These are phyloP conservation scores for Hyphodiscus sp. DNA, from an alignment of 2,329 filamentous ascomycete species.

Conservation along the genomic window DNA sequence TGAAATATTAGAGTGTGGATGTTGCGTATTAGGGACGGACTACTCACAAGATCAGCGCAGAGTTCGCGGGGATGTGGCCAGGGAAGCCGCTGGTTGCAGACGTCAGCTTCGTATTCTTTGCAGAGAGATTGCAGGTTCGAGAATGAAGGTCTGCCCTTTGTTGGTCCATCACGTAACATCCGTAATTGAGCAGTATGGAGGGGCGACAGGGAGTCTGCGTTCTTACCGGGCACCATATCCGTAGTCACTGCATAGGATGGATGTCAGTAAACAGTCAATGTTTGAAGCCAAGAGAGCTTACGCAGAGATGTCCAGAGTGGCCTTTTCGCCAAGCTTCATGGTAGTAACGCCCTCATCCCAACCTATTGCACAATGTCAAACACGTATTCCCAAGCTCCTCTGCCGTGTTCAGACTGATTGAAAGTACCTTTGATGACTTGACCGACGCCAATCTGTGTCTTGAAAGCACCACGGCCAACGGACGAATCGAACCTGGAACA, in stretches of 20 bases:
- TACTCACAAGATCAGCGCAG: conserved; percentile 79
- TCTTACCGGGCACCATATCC: conserved; percentile 57
- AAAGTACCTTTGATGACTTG: conserved; percentile 75
- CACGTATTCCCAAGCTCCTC: background rate
- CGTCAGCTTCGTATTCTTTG: conserved; percentile 1
- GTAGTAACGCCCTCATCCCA: conserved; percentile 79
- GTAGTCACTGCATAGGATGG: conserved; percentile 44
- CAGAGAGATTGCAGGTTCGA: background rate
- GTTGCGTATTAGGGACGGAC: conserved; percentile 1
- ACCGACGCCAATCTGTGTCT: conserved; percentile 72
- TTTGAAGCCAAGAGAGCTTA: conserved; percentile 35
- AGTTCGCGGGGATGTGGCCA: conserved; percentile 65
- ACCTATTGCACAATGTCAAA: conserved; percentile 38
- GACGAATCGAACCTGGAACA: conserved; percentile 79
- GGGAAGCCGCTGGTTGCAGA: conserved; percentile 60
- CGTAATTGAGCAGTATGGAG: background rate
- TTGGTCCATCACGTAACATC: background rate
- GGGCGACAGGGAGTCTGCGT: background rate
- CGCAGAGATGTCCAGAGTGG: conserved; percentile 74
- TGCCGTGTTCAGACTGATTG: background rate
- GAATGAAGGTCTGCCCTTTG: background rate
- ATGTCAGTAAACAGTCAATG: conserved; percentile 12
- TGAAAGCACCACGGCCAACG: conserved; percentile 67
- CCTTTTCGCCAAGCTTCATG: conserved; percentile 90
- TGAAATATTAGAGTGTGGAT: conserved; percentile 12